Evolutionary conservation across 192 early-diverging fungal species (phyloP).

Genomic region (Allomyces macrogynus): DNA sequence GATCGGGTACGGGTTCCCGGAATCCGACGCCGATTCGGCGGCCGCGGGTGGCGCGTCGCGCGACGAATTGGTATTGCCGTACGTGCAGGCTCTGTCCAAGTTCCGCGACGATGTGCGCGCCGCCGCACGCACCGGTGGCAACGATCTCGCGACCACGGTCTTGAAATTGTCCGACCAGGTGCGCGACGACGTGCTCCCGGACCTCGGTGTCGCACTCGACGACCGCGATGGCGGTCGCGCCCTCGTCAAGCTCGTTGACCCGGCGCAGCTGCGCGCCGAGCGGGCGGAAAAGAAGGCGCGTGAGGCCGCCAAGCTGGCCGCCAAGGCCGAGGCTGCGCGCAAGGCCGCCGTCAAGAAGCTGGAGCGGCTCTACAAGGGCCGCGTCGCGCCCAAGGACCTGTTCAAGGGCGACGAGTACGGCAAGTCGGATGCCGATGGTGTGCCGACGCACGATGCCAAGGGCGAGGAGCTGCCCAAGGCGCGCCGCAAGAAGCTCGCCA

Average conservation of each 20-base stretch:
- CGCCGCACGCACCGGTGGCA: slow-evolving; percentile 20
- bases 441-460: slow-evolving; percentile 65
- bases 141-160: slow-evolving; percentile 24
- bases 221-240: slow-evolving; percentile 89
- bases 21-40: slow-evolving; percentile 5
- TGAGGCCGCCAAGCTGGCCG: slow-evolving; percentile 34
- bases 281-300: slow-evolving; percentile 45
- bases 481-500: slow-evolving; percentile 66
- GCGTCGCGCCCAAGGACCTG: slow-evolving; percentile 52
- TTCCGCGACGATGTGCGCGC: slow-evolving; percentile 78
- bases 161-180: slow-evolving; percentile 65
- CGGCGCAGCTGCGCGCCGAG: slow-evolving; percentile 38
- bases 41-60: slow-evolving; percentile 11
- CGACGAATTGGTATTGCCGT: slow-evolving; percentile 56
- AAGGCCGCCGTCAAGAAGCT: slow-evolving; percentile 41
- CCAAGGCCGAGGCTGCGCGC: slow-evolving; percentile 36
- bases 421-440: slow-evolving; percentile 61
- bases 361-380: slow-evolving; percentile 57
- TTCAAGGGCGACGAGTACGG: slow-evolving; percentile 43
- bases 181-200: slow-evolving; percentile 69
- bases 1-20: slow-evolving; percentile 39
- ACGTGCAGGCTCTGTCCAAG: slow-evolving; percentile 51
- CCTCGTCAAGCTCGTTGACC: slow-evolving; percentile 73
- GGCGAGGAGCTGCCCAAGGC: slow-evolving; percentile 70
- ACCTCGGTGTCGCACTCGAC: slow-evolving; percentile 76